phyloP scores from a whole-genome alignment of 1,284 basidiomycete genomes.

The Cutaneotrichosporon spelunceum region DNA sequence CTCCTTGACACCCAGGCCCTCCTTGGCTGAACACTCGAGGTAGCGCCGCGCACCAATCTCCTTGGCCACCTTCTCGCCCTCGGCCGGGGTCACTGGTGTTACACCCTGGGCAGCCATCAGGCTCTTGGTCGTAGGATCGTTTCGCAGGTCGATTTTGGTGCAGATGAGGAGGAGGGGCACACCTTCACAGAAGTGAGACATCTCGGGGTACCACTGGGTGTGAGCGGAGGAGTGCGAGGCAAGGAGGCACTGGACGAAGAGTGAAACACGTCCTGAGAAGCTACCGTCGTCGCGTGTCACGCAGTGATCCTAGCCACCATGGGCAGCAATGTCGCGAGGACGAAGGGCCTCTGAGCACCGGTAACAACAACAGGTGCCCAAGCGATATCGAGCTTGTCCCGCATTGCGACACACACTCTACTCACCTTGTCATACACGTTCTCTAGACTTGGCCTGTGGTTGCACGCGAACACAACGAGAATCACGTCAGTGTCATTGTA shows the following conservation, averaged over 20 bases:
- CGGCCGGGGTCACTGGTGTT: constrained; percentile 72
- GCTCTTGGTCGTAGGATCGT: constrained; percentile 80
- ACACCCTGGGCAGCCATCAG: constrained; percentile 91
- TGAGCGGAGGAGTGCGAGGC: constrained; percentile 2
- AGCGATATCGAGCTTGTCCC: background rate
- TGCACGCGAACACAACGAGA: constrained; percentile 93
- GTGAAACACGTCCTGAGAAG: background rate
- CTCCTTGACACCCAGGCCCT: constrained; percentile 80
- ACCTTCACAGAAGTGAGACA: constrained; percentile 92
- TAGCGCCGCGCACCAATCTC: constrained; percentile 91
- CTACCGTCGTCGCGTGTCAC: background rate
- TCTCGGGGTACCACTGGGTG: constrained; percentile 90
- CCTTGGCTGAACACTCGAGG: constrained; percentile 91
- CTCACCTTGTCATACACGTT: constrained; percentile 79
- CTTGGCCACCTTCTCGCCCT: constrained; percentile 73
- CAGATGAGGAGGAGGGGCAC: constrained; percentile 90
- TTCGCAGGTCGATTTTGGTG: constrained; percentile 87
- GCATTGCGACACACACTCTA: background rate
- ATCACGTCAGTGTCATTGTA: constrained; percentile 97
- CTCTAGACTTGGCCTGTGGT: constrained; percentile 88
- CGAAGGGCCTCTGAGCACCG: background rate
- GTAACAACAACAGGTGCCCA: background rate
- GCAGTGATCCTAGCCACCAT: background rate
- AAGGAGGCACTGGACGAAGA: background rate
- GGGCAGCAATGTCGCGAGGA: background rate